Base-by-base conservation (phyloP, 306 rosid genomes). In the Sophora flavescens region DNA sequence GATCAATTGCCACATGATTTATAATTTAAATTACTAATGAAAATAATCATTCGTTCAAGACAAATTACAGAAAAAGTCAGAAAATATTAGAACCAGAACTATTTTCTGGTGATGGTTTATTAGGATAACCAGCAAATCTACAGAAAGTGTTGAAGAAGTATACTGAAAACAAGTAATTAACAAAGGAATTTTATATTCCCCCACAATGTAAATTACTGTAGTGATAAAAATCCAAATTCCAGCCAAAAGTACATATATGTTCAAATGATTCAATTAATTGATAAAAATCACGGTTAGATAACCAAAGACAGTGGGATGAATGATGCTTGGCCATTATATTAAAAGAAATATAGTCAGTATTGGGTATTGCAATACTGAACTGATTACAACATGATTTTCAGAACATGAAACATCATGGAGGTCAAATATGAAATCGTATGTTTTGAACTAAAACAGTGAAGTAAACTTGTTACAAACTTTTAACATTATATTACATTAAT, bases 81-180 rank as follows among this genome's bases (percentile, higher is more conserved):
- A 39, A 69, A 45, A 66, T 9, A 12, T 14, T 39, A 53, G n/a
- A 7, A 60, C 48, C 9, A 35, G 0, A 74, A 48, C n/a, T 35
- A 35, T 47, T 15, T 74, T 50, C 52, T 16, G 18, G 30, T 4
- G 42, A 48, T 52, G 32, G 63, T 52, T 42, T 36, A 38, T 51
- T 64, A 38, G n/a, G 50, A 63, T 42, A 64, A n/a, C 33, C 28
- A 75, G 58, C 56, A 51, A 50, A 75, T 62, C 6, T 50, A 75
- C 53, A 62, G 36, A 30, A 45, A 74, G 36, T 74, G 38, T 5
- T 67, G 58, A 68, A 47, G 14, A 26, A 52, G 22, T 16, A 1
- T n/a, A 36, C 5, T 12, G 11, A 3, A n/a, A 10, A n/a, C 11
- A 4, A 14, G 67, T 35, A 47, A 62, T 35, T 38, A 62, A n/a